phyloP scores from a whole-genome alignment of 176 grass and related monocot genomes.

The Eleusine indica region DNA sequence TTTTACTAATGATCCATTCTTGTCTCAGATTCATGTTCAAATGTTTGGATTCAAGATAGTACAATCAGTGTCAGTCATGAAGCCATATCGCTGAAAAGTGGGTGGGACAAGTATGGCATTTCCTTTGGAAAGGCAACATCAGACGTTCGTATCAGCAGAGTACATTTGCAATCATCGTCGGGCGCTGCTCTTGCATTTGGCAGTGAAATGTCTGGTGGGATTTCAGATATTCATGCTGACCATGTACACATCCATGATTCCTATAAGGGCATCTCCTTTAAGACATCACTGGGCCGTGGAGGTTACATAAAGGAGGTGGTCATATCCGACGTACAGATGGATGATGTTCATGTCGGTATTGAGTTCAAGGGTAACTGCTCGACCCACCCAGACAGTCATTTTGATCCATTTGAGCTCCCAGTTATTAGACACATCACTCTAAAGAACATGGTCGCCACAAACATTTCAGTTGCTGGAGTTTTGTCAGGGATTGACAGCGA shows the following conservation, averaged over 20 bases:
- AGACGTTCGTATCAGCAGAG: slow-evolving; percentile 60
- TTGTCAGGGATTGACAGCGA: slow-evolving; percentile 69
- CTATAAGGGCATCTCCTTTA: slow-evolving; percentile 67
- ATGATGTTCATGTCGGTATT: slow-evolving; percentile 60
- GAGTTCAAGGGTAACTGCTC: slow-evolving; percentile 65
- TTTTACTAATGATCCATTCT: slow-evolving; percentile 16
- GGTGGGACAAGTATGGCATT: slow-evolving; percentile 83
- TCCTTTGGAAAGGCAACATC: slow-evolving; percentile 64
- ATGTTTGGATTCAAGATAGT: slow-evolving; percentile 72
- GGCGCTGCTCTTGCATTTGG: slow-evolving; percentile 84
- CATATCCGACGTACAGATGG: slow-evolving; percentile 63
- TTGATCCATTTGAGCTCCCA: slow-evolving; percentile 63
- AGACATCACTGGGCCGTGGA: slow-evolving; percentile 62
- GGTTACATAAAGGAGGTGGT: slow-evolving; percentile 64
- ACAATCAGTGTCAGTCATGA: slow-evolving; percentile 69
- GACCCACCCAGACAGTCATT: slow-evolving; percentile 59
- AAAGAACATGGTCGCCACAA: slow-evolving; percentile 69
- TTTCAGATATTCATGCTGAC: slow-evolving; percentile 60
- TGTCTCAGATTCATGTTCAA: slow-evolving; percentile 81
- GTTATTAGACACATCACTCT: slow-evolving; percentile 63
- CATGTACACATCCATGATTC: slow-evolving; percentile 56
- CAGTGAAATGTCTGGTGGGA: slow-evolving; percentile 90
- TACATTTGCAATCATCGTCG: slow-evolving; percentile 58
- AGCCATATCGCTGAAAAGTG: slow-evolving; percentile 83
- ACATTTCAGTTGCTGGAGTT: slow-evolving; percentile 64